Conservation (phyloP, 129 eudicot genomes). For the Arctium minus region DNA sequence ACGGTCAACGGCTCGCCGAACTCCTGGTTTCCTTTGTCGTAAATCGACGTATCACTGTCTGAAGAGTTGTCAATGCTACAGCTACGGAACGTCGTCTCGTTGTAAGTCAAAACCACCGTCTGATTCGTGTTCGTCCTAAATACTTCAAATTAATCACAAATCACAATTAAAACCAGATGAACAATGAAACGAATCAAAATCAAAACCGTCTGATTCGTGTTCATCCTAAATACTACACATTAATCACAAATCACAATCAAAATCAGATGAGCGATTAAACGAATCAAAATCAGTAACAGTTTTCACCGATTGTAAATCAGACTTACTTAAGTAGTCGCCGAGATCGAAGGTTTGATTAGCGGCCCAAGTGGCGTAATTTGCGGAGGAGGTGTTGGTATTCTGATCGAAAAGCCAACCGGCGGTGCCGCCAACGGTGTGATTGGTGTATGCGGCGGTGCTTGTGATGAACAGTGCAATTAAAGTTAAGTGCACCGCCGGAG, state of each 20-base stretch:
- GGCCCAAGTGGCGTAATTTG: constrained; percentile 69
- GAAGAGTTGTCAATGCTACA: constrained; percentile 61
- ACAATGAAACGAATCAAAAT: constrained; percentile 26
- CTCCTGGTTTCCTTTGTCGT: constrained; percentile 30
- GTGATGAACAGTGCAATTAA: constrained; percentile 33
- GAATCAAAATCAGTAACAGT: not conserved
- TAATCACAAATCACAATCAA: not conserved
- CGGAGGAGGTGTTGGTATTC: constrained; percentile 40
- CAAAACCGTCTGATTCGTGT: constrained; percentile 72
- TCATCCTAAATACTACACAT: constrained; percentile 70
- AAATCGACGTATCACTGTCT: constrained; percentile 61
- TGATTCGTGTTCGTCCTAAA: constrained; percentile 81
- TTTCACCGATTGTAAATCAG: not conserved
- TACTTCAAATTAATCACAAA: constrained; percentile 33
- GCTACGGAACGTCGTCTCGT: constrained; percentile 59
- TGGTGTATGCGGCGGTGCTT: constrained; percentile 57
- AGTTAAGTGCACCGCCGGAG: constrained; percentile 29
- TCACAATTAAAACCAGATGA: not conserved
- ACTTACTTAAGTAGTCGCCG: constrained; percentile 83
- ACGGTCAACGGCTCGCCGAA: constrained; percentile 46
- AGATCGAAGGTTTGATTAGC: constrained; percentile 63
- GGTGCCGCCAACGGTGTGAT: constrained; percentile 76
- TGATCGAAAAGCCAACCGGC: constrained; percentile 75
- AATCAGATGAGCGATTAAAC: no score
- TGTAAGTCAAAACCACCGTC: constrained; percentile 78